A percentile compares a stretch with the other conserved stretches of the same genome.
phyloP scores from a whole-genome alignment of 805 yeast species.

The Starmerella potacharoeniae region DNA sequence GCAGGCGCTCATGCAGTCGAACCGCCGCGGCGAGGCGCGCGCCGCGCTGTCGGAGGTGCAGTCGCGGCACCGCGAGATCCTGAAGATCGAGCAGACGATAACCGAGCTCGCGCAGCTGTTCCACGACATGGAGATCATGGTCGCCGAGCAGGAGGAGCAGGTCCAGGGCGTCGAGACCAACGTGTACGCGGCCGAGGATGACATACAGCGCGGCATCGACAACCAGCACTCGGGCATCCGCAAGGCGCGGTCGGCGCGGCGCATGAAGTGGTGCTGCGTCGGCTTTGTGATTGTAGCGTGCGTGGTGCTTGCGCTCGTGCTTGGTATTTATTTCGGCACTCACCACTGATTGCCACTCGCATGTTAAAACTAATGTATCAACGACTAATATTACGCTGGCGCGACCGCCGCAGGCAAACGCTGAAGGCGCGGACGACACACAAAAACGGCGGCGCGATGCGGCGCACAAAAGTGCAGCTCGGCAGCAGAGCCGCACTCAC shows the following conservation, averaged over 20 bases:
- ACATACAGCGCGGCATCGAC: constrained; percentile 87
- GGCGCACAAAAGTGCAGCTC: too few relatives aligned
- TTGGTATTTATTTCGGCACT: constrained; percentile 23
- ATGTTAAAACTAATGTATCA: too few relatives aligned
- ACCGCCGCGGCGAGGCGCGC: constrained; percentile 59
- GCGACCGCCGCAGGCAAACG: too few relatives aligned
- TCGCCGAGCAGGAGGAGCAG: constrained; percentile 86
- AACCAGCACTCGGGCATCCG: constrained; percentile 84
- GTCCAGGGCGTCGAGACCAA: constrained; percentile 73
- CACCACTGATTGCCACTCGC: background rate
- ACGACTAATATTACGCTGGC: too few relatives aligned
- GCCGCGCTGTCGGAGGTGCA: constrained; percentile 93
- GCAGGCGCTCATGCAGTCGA: constrained; percentile 47
- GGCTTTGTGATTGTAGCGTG: constrained; percentile 23
- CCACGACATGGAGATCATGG: constrained; percentile 92
- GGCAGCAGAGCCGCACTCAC: too few relatives aligned
- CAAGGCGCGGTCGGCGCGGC: constrained; percentile 80
- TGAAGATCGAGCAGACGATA: constrained; percentile 88
- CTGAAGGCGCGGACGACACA: too few relatives aligned
- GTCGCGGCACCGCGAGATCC: constrained; percentile 86
- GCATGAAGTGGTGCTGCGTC: constrained; percentile 74
- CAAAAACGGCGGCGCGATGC: too few relatives aligned
- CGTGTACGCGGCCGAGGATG: constrained; percentile 71
- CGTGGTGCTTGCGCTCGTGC: constrained; percentile 22
- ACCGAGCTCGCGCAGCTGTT: constrained; percentile 89